A percentile compares a stretch with the other conserved stretches of the same genome.
phyloP scores from a whole-genome alignment of 169 alveolate genomes.

The Cryptosporidium ryanae region DNA sequence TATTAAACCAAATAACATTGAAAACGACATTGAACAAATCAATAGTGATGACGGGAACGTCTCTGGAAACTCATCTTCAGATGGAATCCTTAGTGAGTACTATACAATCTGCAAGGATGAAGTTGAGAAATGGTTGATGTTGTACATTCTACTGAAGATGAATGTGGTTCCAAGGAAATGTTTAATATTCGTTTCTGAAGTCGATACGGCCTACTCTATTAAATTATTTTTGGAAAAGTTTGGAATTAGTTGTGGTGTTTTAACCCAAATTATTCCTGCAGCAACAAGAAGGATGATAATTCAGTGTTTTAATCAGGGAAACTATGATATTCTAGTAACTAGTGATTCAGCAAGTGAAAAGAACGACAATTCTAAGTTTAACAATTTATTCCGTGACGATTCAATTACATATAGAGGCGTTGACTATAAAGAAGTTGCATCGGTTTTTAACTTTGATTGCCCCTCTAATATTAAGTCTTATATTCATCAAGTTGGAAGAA shows the following conservation, averaged over 20 bases:
- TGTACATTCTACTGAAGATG: slow-evolving; percentile 58
- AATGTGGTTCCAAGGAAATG: slow-evolving; percentile 63
- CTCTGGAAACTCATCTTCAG: not conserved
- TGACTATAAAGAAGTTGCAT: slow-evolving; percentile 63
- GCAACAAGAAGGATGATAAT: slow-evolving; percentile 69
- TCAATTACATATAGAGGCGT: slow-evolving; percentile 60
- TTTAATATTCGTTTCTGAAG: slow-evolving; percentile 46
- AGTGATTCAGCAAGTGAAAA: slow-evolving; percentile 28
- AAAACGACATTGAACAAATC: not conserved
- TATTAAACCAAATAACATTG: slow-evolving; percentile 14
- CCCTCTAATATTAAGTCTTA: slow-evolving; percentile 57
- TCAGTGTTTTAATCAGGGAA: slow-evolving; percentile 72
- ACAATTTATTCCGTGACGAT: slow-evolving; percentile 1
- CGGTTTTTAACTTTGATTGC: slow-evolving; percentile 69
- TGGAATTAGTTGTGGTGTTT: slow-evolving; percentile 50
- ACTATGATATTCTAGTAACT: slow-evolving; percentile 50
- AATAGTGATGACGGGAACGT: not conserved
- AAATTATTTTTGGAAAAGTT: slow-evolving; percentile 51
- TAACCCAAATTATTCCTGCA: slow-evolving; percentile 65
- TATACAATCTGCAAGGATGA: slow-evolving; percentile 26
- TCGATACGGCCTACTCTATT: slow-evolving; percentile 65
- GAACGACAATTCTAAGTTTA: slow-evolving; percentile 15
- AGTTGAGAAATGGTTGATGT: slow-evolving; percentile 57
- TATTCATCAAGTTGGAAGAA: slow-evolving; percentile 70
- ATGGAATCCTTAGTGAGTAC: slow-evolving; percentile 22